These are phyloP conservation scores for Taphrina confusa DNA, from an alignment of 1,139 yeast species.

Conservation along the genomic window DNA sequence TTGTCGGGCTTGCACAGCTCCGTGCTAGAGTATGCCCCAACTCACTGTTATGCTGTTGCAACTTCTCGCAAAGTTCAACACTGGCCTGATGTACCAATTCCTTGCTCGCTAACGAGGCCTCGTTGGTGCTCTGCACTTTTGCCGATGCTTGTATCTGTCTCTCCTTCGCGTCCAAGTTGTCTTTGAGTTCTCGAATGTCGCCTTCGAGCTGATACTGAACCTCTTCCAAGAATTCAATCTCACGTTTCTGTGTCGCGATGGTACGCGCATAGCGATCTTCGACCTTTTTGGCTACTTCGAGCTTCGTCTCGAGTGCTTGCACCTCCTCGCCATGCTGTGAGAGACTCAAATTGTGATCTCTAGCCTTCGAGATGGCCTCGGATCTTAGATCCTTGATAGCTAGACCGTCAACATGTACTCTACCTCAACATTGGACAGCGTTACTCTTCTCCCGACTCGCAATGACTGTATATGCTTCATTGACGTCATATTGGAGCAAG, in stretches of 20 bases:
- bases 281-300: slow-evolving; percentile 10
- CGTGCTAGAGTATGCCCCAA: too few relatives aligned
- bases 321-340: not conserved
- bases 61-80: too few relatives aligned
- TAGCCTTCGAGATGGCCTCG: not conserved
- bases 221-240: slow-evolving; percentile 7
- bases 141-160: not conserved
- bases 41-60: too few relatives aligned
- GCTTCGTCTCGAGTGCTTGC: slow-evolving; percentile 3
- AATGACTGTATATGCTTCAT: not conserved
- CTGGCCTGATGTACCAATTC: not conserved
- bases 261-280: not conserved
- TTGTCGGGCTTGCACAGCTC: too few relatives aligned
- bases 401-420: not conserved
- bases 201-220: slow-evolving; percentile 8
- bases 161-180: not conserved
- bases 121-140: not conserved
- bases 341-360: not conserved
- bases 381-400: not conserved
- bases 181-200: slow-evolving; percentile 1
- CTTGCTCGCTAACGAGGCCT: not conserved
- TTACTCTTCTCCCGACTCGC: not conserved
- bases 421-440: not conserved
- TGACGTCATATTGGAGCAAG: not conserved
- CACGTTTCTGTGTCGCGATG: slow-evolving; percentile 5